Conservation (phyloP, 1,139 yeast species). For the Pichia norvegensis region DNA sequence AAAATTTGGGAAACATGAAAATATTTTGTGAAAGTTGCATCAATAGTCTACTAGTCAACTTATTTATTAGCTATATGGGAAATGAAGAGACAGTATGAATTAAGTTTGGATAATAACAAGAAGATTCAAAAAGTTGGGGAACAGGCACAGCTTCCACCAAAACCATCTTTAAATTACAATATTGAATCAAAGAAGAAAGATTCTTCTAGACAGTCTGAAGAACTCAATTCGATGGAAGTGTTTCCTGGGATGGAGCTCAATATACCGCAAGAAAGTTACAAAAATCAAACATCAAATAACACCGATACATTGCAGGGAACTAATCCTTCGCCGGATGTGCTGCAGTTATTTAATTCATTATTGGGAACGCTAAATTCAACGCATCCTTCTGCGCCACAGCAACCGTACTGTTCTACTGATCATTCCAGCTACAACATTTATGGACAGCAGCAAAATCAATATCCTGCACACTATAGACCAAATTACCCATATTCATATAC, state of each 20-base stretch:
- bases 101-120: not conserved
- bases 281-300: not conserved
- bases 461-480: too few relatives aligned
- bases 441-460: too few relatives aligned
- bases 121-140: not conserved
- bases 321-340: conserved; percentile 4
- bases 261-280: not conserved
- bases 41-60: too few relatives aligned
- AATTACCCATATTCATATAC: too few relatives aligned
- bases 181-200: not conserved
- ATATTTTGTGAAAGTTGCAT: too few relatives aligned
- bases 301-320: not conserved
- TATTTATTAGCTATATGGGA: too few relatives aligned
- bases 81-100: not conserved
- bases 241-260: conserved; percentile 15
- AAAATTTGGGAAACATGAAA: too few relatives aligned
- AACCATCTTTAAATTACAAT: conserved; percentile 7
- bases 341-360: conserved; percentile 5
- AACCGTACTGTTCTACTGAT: not conserved
- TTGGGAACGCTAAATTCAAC: conserved; percentile 2
- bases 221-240: conserved; percentile 6
- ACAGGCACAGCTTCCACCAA: conserved; percentile 9
- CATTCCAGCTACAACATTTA: too few relatives aligned
- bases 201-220: not conserved
- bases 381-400: not conserved